Base-by-base conservation (phyloP, 441 rosid genomes). In the Populus hybrid region DNA sequence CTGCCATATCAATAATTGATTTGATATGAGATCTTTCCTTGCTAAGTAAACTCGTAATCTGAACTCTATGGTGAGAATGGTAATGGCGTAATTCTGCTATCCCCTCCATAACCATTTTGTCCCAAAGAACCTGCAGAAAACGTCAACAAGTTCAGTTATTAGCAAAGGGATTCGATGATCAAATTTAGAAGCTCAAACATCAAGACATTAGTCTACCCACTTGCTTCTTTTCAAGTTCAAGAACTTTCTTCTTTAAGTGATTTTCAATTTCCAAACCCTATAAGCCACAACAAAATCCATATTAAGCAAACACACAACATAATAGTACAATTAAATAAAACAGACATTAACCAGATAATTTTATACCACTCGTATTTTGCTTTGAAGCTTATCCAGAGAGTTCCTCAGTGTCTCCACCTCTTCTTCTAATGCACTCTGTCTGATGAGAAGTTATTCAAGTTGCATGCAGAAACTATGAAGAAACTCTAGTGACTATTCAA, bases 221-320 rank as follows among this genome's bases (percentile, higher is more conserved):
- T 78, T 82, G 92, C 82, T 90, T 89, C 88, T 90, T 92, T 87
- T 91, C 93, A 84, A 92, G 82, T 46, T 88, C 95, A 71, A 78
- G 87, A 70, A 97, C 89, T 83, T 78, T 89, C 89, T 87, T 92
- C 90, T 91, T 94, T 78, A 97, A 86, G 85, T 94, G 99, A 40
- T 88, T 97, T 86, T 97, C 99, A 65, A 97, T 97, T 85, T 93
- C 97, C 90, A 97, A 69, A 69, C 98, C 98, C 99, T 97, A 71
- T 57, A 79, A 67, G 72, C 40, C 83, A 87, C 68, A 86, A 80
- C 42, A 23, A 72, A 46, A 67, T 57, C 6, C 9, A 38, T 69
- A 24, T 77, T 65, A n/a, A 28, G 82, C 40, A 59, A 69, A 42
- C 11, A 36, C 1, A 23, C 11, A 70, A 76, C 11, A 74, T 30